phyloP scores from a whole-genome alignment of 805 yeast genomes.

The Yarrowia sp. region DNA sequence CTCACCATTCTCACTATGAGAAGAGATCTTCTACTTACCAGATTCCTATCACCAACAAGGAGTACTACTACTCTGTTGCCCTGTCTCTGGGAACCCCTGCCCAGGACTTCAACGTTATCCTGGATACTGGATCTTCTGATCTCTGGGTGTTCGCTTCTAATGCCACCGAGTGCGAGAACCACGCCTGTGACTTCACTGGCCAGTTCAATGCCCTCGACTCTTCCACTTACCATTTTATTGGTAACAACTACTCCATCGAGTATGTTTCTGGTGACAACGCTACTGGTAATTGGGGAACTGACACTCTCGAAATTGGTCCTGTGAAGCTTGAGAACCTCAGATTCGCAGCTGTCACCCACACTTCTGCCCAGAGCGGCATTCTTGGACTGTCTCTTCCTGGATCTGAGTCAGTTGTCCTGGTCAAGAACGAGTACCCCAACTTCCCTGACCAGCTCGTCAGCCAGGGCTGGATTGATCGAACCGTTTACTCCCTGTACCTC shows the following conservation, averaged over 20 bases:
- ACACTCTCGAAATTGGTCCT: slow-evolving; percentile 59
- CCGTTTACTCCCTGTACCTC: slow-evolving; percentile 56
- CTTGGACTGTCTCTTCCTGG: slow-evolving; percentile 42
- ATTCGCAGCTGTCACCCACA: slow-evolving; percentile 40
- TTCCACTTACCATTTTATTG: slow-evolving; percentile 43
- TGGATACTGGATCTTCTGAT: slow-evolving; percentile 77
- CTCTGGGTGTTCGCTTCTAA: slow-evolving; percentile 58
- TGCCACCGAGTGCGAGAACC: slow-evolving; percentile 9
- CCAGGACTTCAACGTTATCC: slow-evolving; percentile 59
- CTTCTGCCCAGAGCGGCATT: slow-evolving; percentile 29
- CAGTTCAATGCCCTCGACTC: slow-evolving; percentile 40
- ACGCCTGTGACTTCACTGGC: slow-evolving; percentile 17
- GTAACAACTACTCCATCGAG: slow-evolving; percentile 44
- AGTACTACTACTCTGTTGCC: slow-evolving; percentile 38
- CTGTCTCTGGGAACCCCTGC: slow-evolving; percentile 62
- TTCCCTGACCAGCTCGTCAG: slow-evolving; percentile 46
- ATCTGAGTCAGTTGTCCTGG: slow-evolving; percentile 39
- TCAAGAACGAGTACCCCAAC: slow-evolving; percentile 41
- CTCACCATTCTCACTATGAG: not conserved
- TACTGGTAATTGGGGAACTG: slow-evolving; percentile 65
- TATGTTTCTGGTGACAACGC: slow-evolving; percentile 52
- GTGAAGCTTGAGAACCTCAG: slow-evolving; percentile 51
- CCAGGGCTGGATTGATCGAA: slow-evolving; percentile 52
- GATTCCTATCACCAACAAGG: slow-evolving; percentile 16
- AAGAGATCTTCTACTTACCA: not conserved